A percentile compares a stretch with the other conserved stretches of the same genome.
Evolutionary conservation across 495 filamentous ascomycete species (phyloP).

Genomic region (Evernia prunastri): DNA sequence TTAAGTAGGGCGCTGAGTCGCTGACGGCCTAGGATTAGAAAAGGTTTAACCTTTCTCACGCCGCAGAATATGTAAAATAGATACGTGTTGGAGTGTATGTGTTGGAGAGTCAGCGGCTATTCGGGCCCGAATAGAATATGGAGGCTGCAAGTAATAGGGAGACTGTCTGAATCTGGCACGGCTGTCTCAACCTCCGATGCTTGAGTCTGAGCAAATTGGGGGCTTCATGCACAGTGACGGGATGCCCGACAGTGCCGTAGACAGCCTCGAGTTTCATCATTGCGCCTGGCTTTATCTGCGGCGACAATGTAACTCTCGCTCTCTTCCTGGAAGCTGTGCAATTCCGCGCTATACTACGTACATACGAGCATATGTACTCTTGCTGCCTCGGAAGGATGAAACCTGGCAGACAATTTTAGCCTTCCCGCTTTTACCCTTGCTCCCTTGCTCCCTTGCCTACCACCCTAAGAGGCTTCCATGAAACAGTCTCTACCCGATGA

Average conservation of each 20-base stretch:
- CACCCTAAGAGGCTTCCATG: too few species aligned
- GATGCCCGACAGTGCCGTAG: not conserved
- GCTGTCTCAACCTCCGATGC: not conserved
- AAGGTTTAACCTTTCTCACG: not conserved
- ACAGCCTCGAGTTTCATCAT: not conserved
- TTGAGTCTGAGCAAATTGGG: not conserved
- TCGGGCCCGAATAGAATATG: not conserved
- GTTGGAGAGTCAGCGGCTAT: constrained; percentile 1
- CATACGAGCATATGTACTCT: too few species aligned
- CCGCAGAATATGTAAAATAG: not conserved
- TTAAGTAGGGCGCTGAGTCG: not conserved
- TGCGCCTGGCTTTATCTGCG: not conserved
- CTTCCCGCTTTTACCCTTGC: not conserved
- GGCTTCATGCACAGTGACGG: constrained; percentile 1
- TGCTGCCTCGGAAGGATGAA: not conserved
- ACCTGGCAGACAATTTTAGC: not conserved
- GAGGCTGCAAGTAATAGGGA: not conserved
- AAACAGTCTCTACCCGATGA: not conserved
- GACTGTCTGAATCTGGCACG: not conserved
- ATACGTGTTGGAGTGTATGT: not conserved
- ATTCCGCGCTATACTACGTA: not conserved
- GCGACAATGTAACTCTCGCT: not conserved
- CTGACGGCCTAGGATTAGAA: not conserved
- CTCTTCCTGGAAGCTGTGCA: not conserved
- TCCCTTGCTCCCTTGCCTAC: too few species aligned